Evolutionary conservation across 2,329 filamentous ascomycete species (phyloP).

Genomic region (Metarhizium guizhouense): DNA sequence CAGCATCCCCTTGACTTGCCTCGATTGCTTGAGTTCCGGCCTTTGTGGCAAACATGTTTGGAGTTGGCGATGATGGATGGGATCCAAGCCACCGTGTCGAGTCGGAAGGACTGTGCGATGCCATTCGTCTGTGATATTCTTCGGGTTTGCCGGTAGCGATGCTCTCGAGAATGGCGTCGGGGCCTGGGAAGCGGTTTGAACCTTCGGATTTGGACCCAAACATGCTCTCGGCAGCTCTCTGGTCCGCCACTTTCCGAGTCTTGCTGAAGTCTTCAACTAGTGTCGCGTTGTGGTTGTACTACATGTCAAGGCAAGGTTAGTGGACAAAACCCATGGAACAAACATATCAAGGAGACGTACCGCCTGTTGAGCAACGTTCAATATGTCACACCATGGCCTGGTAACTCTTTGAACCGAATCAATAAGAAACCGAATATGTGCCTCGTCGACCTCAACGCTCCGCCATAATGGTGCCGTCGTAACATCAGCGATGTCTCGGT

Average conservation of each 20-base stretch:
- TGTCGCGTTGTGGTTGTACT: conserved; percentile 20
- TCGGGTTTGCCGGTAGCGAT: conserved; percentile 13
- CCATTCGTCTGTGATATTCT: conserved; percentile 10
- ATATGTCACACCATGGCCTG: conserved; percentile 22
- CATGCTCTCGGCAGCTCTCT: conserved; percentile 7
- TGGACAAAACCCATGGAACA: not conserved
- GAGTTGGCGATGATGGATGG: not conserved
- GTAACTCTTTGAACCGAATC: conserved; percentile 24
- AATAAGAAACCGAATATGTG: conserved; percentile 22
- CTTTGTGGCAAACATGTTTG: conserved; percentile 1
- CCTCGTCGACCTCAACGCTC: conserved; percentile 21
- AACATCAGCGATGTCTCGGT: conserved; percentile 22
- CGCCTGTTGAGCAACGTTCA: conserved; percentile 18
- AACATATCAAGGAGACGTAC: conserved; percentile 11
- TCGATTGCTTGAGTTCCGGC: not conserved
- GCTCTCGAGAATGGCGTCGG: conserved; percentile 18
- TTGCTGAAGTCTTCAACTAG: conserved; percentile 23
- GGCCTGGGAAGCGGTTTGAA: conserved; percentile 13
- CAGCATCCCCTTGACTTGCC: conserved; percentile 10
- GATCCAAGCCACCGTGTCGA: not conserved
- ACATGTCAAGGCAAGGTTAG: conserved; percentile 2
- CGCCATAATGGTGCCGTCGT: conserved; percentile 29
- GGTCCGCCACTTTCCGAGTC: conserved; percentile 18
- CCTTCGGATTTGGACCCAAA: conserved; percentile 8
- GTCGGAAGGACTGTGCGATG: not conserved